These are phyloP conservation scores for Aspergillus affinis DNA, from an alignment of 495 filamentous ascomycete genomes.

Conservation along the genomic window DNA sequence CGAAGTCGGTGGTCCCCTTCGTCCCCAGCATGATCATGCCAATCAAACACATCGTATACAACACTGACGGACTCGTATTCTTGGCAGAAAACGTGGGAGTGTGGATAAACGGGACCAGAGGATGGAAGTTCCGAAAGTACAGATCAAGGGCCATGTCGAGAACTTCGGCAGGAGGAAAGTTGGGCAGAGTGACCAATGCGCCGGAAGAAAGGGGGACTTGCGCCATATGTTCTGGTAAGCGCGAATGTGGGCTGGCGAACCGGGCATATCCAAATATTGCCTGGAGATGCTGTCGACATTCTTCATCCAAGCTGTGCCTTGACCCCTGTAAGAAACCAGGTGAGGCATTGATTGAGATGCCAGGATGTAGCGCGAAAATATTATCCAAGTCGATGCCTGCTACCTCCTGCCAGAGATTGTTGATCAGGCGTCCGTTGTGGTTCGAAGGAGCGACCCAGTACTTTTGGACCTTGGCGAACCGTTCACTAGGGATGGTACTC, in stretches of 20 bases:
- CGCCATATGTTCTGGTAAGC: slow-evolving; percentile 29
- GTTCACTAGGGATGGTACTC: slow-evolving; percentile 45
- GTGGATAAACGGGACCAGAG: slow-evolving; percentile 52
- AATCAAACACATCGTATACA: slow-evolving; percentile 53
- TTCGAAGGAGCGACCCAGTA: slow-evolving; percentile 49
- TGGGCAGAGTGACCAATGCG: slow-evolving; percentile 25
- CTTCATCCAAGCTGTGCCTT: slow-evolving; percentile 49
- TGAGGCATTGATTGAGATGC: slow-evolving; percentile 22
- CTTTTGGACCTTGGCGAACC: slow-evolving; percentile 50
- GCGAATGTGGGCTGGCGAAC: slow-evolving; percentile 20
- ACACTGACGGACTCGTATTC: slow-evolving; percentile 38
- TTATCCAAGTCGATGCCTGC: slow-evolving; percentile 44
- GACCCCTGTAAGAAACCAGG: slow-evolving; percentile 35
- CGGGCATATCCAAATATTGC: slow-evolving; percentile 33
- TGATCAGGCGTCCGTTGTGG: slow-evolving; percentile 46
- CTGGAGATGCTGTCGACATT: slow-evolving; percentile 46
- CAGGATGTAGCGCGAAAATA: slow-evolving; percentile 38
- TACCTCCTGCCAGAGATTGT: slow-evolving; percentile 48
- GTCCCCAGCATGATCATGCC: slow-evolving; percentile 52
- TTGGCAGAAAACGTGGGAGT: slow-evolving; percentile 51
- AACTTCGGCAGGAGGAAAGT: slow-evolving; percentile 52
- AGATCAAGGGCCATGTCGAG: slow-evolving; percentile 57
- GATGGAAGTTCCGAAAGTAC: slow-evolving; percentile 52
- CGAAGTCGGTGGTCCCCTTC: slow-evolving; percentile 48
- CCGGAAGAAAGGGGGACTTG: slow-evolving; percentile 23